These are phyloP conservation scores for Fusarium penzigii DNA, from an alignment of 2,329 filamentous ascomycete species.

Conservation along the genomic window DNA sequence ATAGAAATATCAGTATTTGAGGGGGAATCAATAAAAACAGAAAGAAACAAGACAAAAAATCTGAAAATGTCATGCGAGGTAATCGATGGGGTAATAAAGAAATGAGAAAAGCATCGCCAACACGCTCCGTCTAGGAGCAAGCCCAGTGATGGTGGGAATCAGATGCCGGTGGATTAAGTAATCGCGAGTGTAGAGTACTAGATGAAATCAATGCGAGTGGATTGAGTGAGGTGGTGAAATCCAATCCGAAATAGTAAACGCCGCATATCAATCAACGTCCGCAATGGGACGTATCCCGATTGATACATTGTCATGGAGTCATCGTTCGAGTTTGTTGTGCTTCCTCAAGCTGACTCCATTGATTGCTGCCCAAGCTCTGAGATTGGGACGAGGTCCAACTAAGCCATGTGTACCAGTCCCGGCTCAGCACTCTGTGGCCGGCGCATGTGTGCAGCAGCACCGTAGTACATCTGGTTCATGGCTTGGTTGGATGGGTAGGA, in stretches of 20 bases:
- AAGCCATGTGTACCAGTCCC: conserved; percentile 44
- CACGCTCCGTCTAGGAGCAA: conserved; percentile 31
- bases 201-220: conserved; percentile 16
- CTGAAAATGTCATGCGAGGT: conserved; percentile 7
- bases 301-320: conserved; percentile 20
- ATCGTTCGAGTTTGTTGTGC: conserved; percentile 18
- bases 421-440: conserved; percentile 77
- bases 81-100: conserved; percentile 10
- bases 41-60: conserved; percentile 8
- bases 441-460: conserved; percentile 63
- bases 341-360: conserved; percentile 4
- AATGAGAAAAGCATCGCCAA: conserved; percentile 15
- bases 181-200: conserved; percentile 20
- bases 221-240: conserved; percentile 10
- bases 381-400: conserved; percentile 23
- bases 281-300: conserved; percentile 14
- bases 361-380: conserved; percentile 10
- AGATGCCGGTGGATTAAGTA: conserved; percentile 21
- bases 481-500: conserved; percentile 61
- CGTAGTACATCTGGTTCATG: conserved; percentile 73
- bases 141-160: conserved; percentile 10
- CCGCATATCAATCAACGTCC: conserved; percentile 15
- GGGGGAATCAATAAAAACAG: conserved; percentile 25
- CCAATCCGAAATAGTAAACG: conserved; percentile 22
- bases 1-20: conserved; percentile 20